These are phyloP conservation scores for Glycine tomentella DNA, from an alignment of 306 rosid genomes.

Conservation along the genomic window DNA sequence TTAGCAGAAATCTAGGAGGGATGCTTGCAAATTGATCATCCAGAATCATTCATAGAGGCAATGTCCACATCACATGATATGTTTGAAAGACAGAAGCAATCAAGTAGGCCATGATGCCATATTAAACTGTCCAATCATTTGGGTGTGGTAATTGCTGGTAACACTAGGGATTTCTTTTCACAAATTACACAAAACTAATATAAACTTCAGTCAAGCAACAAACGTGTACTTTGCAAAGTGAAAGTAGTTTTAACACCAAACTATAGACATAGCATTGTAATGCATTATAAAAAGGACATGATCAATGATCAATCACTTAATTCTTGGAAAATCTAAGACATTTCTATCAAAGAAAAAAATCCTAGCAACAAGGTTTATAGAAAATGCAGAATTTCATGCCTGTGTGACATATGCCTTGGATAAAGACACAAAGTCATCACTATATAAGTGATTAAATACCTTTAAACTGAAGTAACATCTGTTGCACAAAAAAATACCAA, in stretches of 20 bases:
- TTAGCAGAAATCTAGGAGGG: not conserved
- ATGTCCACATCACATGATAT: slow-evolving; percentile 1
- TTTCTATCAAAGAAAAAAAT: not conserved
- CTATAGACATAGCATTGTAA: not conserved
- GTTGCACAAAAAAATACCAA: not conserved
- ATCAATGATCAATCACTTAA: not conserved
- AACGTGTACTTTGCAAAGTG: not conserved
- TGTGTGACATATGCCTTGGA: not conserved
- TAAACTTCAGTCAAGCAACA: slow-evolving; percentile 29
- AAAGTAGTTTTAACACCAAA: slow-evolving; percentile 19
- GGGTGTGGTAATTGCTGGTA: not conserved
- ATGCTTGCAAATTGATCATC: not conserved
- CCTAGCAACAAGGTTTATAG: no score
- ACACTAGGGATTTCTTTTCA: not conserved
- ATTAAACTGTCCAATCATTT: not conserved
- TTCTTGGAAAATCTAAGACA: slow-evolving; percentile 3
- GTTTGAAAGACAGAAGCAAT: not conserved
- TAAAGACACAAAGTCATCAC: not conserved
- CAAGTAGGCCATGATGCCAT: not conserved
- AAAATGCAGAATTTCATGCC: no score
- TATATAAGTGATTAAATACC: not conserved
- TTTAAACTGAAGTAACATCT: not conserved
- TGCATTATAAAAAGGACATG: slow-evolving; percentile 12
- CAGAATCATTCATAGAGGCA: slow-evolving; percentile 30
- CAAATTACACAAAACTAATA: slow-evolving; percentile 7